Evolutionary conservation across 768 basidiomycete species (phyloP), one percentile per base, ranked within the genome.

Genomic region (Tephrocybe sp.): DNA sequence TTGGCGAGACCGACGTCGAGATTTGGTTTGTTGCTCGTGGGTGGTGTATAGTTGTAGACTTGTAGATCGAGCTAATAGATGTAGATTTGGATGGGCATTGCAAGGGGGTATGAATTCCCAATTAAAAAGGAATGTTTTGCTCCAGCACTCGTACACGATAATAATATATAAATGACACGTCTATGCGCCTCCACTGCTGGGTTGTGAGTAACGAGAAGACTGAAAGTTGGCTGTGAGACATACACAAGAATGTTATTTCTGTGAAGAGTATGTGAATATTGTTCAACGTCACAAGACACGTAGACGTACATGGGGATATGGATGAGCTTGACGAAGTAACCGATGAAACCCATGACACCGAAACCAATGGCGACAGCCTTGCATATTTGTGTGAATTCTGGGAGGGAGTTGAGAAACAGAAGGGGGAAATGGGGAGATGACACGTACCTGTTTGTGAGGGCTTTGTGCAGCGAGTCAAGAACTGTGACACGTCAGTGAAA

Each of bases 241-340:
- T 81, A 97, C 94, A 97, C 94, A 56, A 97, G 82, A 61, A 97
- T 97, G 68, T 97, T 96, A 75, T 96, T 97, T 81, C 93, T 96
- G 62, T 12, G 50, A 49, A 26, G 30, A 1, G 26, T 35, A 34
- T 0, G 43, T 58, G 19, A 60, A 60, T 64, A 46, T 60, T 54
- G 49, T 43, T 8, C 7, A 38, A 35, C n/a, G 17, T 14, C 41
- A 13, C 30, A 38, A 26, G 35, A 45, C 34, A 47, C 34, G 47
- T 14, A 52, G 33, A 83, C 94, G 74, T 60, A 96, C 94, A 97
- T 96, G 62, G 95, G 94, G 70, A 96, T 97, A 72, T 98, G 94
- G 61, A 98, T 94, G 58, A 98, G 84, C 72, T 98, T 98, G 59
- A 97, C 95, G 65, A 98, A 88, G 76, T 96, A 99, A 13, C 97